Conservation (phyloP, 148 eudicot genomes). For the Rhododendron griersonianum region DNA sequence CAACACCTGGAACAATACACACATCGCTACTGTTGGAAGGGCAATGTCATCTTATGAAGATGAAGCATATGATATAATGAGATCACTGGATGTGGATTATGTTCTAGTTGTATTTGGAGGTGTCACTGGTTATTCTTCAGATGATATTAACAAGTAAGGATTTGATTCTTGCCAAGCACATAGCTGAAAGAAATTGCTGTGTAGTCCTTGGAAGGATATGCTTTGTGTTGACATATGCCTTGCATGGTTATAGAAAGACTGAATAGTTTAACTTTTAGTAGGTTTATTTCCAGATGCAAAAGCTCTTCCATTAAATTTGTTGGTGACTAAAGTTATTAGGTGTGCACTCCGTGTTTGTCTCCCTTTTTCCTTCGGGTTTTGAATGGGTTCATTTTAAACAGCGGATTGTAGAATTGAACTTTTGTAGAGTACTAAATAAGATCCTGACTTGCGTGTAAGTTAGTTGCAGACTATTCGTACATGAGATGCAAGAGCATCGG, state of each 20-base stretch:
- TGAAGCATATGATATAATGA: conserved; percentile 96
- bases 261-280: neutral
- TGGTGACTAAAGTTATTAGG: neutral
- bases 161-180: neutral
- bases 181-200: conserved; percentile 4
- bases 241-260: neutral
- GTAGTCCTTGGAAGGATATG: neutral
- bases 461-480: neutral
- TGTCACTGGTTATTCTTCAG: conserved; percentile 97
- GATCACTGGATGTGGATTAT: conserved; percentile 92
- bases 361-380: neutral
- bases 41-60: conserved; percentile 99
- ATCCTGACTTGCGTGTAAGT: neutral
- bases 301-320: neutral
- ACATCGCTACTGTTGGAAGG: conserved; percentile 96
- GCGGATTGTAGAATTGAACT: neutral
- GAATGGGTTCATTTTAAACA: neutral
- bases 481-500: conserved; percentile 1
- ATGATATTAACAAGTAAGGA: conserved; percentile 95
- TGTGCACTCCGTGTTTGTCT: neutral
- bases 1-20: conserved; percentile 98
- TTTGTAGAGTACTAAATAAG: neutral
- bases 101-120: conserved; percentile 98
- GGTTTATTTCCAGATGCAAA: neutral
- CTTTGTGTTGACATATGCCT: neutral